phyloP scores from a whole-genome alignment of 805 yeast genomes.

The Candida lessepsii region DNA sequence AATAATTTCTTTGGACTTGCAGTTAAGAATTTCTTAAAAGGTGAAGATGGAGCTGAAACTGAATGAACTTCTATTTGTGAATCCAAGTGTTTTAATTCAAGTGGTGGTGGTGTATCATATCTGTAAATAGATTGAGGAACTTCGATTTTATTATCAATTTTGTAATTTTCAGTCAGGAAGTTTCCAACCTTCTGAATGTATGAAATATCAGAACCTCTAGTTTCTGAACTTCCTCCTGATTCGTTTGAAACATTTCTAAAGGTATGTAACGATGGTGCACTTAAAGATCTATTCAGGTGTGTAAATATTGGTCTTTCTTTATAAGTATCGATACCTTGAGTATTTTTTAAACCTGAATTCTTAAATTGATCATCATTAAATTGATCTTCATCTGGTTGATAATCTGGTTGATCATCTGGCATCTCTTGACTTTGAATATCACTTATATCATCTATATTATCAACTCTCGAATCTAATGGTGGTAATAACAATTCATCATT shows the following conservation, averaged over 20 bases:
- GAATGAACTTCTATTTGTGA: not conserved
- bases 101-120: slow-evolving; percentile 12
- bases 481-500: slow-evolving; percentile 10
- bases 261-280: slow-evolving; percentile 44
- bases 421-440: slow-evolving; percentile 19
- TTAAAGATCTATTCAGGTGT: slow-evolving; percentile 27
- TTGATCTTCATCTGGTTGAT: too few relatives aligned
- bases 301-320: slow-evolving; percentile 12
- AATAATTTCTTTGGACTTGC: slow-evolving; percentile 30
- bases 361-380: too few relatives aligned
- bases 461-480: slow-evolving; percentile 15
- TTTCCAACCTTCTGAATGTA: too few relatives aligned
- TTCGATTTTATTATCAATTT: too few relatives aligned
- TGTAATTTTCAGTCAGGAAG: too few relatives aligned
- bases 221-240: slow-evolving; percentile 2
- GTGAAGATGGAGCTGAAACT: slow-evolving; percentile 21
- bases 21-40: slow-evolving; percentile 30
- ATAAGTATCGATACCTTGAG: too few relatives aligned
- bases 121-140: too few relatives aligned
- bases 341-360: too few relatives aligned
- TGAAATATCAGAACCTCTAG: too few relatives aligned
- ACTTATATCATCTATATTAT: slow-evolving; percentile 29
- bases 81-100: not conserved
- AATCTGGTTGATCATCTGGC: too few relatives aligned
- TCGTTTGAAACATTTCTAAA: slow-evolving; percentile 24